Percentiles rank a stretch among this genome's conserved stretches.
Evolutionary conservation across 768 basidiomycete genomes (phyloP).

Genomic region (Lenzites betulinus): DNA sequence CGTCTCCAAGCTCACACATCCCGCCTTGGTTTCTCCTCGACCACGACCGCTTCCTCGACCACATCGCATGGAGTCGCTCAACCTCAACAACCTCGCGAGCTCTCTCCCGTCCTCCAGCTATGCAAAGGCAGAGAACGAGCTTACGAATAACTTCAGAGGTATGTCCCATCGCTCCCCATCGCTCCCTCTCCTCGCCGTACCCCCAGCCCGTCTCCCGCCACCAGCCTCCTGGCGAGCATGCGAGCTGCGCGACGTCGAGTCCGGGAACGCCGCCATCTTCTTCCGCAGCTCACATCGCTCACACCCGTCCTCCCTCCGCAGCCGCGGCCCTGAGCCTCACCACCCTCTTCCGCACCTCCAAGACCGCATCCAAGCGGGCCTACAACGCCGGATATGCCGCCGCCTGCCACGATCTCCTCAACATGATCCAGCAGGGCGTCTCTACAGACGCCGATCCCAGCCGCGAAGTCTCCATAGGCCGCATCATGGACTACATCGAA

Average conservation of each 20-base stretch:
- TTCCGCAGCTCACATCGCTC: neutral
- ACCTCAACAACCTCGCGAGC: constrained; percentile 75
- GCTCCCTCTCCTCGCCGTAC: constrained; percentile 18
- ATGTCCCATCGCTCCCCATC: constrained; percentile 1
- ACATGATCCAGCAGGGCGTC: constrained; percentile 83
- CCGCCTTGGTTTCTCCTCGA: neutral
- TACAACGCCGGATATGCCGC: constrained; percentile 81
- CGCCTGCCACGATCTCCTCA: constrained; percentile 78
- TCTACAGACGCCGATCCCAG: constrained; percentile 54
- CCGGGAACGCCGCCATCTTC: neutral
- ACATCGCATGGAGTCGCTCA: constrained; percentile 44
- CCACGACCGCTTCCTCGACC: neutral
- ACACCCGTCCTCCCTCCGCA: constrained; percentile 31
- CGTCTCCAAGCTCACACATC: neutral
- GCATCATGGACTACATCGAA: constrained; percentile 86
- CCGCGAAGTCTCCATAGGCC: constrained; percentile 71
- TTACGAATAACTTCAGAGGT: constrained; percentile 85
- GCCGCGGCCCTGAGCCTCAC: constrained; percentile 85
- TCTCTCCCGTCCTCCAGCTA: constrained; percentile 69
- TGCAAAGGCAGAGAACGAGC: constrained; percentile 80
- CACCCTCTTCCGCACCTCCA: constrained; percentile 79
- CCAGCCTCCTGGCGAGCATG: neutral
- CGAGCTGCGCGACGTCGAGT: neutral
- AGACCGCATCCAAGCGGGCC: constrained; percentile 74
- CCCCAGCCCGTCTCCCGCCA: neutral